A percentile compares a stretch with the other conserved stretches of the same genome.
These are phyloP conservation scores for Fraxinus greggii DNA, from an alignment of 305 asterid genomes.

Conservation along the genomic window DNA sequence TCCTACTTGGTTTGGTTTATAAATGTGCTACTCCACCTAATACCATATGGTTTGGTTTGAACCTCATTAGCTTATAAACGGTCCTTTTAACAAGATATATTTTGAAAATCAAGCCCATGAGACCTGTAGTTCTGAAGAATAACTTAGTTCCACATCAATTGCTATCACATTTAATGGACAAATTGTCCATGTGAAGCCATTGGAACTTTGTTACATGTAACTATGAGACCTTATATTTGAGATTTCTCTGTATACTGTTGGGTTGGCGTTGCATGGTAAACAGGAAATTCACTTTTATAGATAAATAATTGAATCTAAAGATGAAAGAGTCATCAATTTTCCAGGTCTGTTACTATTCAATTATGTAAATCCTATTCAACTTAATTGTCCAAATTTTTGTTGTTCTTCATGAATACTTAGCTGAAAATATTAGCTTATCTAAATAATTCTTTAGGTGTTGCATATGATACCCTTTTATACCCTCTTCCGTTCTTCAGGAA, in stretches of 20 bases:
- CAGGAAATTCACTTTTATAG: background rate
- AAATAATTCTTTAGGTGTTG: background rate
- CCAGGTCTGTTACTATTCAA: background rate
- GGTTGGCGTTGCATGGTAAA: background rate
- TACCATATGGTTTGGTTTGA: background rate
- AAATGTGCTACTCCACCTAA: background rate
- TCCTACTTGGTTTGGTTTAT: background rate
- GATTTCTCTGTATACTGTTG: background rate
- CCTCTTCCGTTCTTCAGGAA: background rate
- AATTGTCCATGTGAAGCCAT: background rate
- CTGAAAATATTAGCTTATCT: background rate
- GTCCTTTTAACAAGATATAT: background rate
- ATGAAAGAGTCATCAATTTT: background rate
- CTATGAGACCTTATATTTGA: background rate
- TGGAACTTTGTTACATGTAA: background rate
- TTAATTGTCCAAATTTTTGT: background rate
- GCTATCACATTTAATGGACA: slow-evolving; percentile 16
- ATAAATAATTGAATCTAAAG: background rate
- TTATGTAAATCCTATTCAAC: background rate
- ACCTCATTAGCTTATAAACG: background rate
- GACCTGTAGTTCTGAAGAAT: background rate
- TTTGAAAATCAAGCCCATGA: background rate
- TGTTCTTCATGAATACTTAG: background rate
- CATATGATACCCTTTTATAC: slow-evolving; percentile 11
- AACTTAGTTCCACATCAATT: slow-evolving; percentile 7